A percentile compares a stretch with the other conserved stretches of the same genome.
Conservation (phyloP, 1,139 yeast species). For the Saccharomyces hybrid region DNA sequence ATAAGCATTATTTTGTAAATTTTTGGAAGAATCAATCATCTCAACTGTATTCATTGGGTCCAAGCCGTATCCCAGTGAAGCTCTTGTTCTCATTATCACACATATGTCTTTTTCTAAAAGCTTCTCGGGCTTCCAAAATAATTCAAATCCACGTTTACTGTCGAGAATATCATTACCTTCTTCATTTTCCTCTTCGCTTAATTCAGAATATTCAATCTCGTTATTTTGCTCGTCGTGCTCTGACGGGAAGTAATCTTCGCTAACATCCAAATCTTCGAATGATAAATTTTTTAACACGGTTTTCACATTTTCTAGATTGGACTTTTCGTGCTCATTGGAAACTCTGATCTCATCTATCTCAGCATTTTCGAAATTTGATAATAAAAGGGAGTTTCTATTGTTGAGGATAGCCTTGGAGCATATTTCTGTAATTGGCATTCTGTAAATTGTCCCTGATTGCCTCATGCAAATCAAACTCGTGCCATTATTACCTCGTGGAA, state of each 20-base stretch:
- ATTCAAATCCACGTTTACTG: constrained; percentile 11
- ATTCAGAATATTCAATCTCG: not conserved
- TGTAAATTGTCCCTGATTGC: constrained; percentile 79
- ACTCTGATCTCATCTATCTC: constrained; percentile 25
- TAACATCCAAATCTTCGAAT: constrained; percentile 29
- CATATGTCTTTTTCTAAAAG: constrained; percentile 54
- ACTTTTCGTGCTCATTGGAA: constrained; percentile 36
- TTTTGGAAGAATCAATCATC: constrained; percentile 46
- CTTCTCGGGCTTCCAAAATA: constrained; percentile 31
- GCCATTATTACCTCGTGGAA: constrained; percentile 33
- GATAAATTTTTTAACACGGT: constrained; percentile 23
- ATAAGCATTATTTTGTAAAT: constrained; percentile 50
- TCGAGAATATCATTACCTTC: constrained; percentile 5
- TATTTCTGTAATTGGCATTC: constrained; percentile 60
- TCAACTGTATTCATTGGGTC: constrained; percentile 60
- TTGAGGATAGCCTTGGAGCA: constrained; percentile 59
- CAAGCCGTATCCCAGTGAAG: constrained; percentile 63
- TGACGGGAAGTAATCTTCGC: constrained; percentile 23
- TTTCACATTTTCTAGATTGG: constrained; percentile 15
- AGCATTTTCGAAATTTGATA: constrained; percentile 51
- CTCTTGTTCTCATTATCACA: constrained; percentile 60
- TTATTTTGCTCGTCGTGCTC: constrained; percentile 21
- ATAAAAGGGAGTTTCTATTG: constrained; percentile 61
- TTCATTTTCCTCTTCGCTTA: constrained; percentile 8
- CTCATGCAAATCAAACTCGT: constrained; percentile 66